phyloP scores from a whole-genome alignment of 129 eudicot genomes.

The carrot (Daucus carota) region DNA sequence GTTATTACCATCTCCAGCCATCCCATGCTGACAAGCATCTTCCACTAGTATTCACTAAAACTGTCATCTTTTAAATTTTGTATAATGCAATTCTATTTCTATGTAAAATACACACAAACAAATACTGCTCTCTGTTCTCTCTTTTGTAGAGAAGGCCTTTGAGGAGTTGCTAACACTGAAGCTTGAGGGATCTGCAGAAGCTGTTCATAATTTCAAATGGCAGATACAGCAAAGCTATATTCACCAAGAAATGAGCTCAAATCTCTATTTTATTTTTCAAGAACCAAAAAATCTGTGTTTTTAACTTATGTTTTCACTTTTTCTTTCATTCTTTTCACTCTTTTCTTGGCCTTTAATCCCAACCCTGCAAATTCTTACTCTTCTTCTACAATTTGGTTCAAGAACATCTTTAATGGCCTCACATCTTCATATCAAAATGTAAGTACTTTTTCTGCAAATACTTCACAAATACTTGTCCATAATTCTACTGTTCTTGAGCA shows the following conservation, averaged over 20 bases:
- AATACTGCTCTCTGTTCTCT: background rate
- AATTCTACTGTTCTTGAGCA: conserved; percentile 18
- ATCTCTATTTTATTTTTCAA: conserved; percentile 34
- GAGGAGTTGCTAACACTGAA: background rate
- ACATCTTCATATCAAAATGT: background rate
- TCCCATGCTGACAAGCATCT: background rate
- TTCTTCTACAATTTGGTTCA: conserved; percentile 50
- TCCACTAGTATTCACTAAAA: background rate
- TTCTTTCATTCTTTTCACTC: conserved; percentile 55
- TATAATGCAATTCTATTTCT: no score
- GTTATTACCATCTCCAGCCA: background rate
- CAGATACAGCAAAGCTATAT: conserved; percentile 57
- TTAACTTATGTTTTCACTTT: conserved; percentile 47
- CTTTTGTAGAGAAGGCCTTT: background rate
- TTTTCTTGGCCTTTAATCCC: conserved; percentile 66
- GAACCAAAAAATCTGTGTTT: conserved; percentile 38
- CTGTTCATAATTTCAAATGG: conserved; percentile 26
- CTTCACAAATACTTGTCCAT: conserved; percentile 13
- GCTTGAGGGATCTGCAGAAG: background rate
- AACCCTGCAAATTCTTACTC: conserved; percentile 45
- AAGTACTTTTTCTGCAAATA: background rate
- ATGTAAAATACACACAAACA: background rate
- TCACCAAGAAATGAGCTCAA: conserved; percentile 52
- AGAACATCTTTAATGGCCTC: conserved; percentile 32
- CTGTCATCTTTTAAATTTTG: background rate